Percentiles rank a stretch among this genome's conserved stretches.
Evolutionary conservation across 192 early-diverging fungal species (phyloP).

Genomic region (Martensiomyces pterosporus): DNA sequence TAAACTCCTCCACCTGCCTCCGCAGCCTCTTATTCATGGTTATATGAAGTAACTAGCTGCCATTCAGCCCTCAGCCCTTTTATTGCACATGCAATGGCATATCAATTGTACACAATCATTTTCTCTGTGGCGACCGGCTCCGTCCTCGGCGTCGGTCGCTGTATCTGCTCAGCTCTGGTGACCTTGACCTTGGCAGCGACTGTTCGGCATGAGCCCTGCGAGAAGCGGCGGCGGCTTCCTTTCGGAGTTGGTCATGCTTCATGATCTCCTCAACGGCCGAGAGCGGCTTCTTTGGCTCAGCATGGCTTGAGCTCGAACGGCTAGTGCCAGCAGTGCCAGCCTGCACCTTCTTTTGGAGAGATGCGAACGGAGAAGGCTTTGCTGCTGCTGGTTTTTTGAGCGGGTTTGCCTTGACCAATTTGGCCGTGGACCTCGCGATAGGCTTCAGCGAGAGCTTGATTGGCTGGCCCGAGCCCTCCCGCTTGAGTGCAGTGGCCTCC

Average conservation of each 20-base stretch:
- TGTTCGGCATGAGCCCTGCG: no score
- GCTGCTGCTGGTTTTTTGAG: background rate
- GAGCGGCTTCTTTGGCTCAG: background rate
- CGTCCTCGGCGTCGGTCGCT: no score
- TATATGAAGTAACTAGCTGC: no score
- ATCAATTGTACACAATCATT: no score
- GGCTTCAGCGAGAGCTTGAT: constrained; percentile 24
- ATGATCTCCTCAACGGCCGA: constrained; percentile 19
- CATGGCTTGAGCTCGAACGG: background rate
- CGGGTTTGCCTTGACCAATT: background rate
- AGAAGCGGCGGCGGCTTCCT: constrained; percentile 8
- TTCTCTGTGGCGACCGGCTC: constrained; percentile 37
- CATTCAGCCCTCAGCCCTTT: no score
- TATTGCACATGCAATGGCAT: no score
- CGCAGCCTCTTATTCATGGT: no score
- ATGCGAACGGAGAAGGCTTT: background rate
- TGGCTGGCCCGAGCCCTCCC: constrained; percentile 12
- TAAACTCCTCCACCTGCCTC: no score
- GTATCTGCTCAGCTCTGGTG: no score
- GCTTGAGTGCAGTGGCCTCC: constrained; percentile 23
- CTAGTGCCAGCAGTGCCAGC: no score
- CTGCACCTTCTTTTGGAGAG: background rate
- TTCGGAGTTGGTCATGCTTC: constrained; percentile 20
- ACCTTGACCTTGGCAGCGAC: no score
- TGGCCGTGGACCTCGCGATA: no score